Evolutionary conservation across 2,329 filamentous ascomycete genomes (phyloP).

Genomic region (Xylariaceae sp.): DNA sequence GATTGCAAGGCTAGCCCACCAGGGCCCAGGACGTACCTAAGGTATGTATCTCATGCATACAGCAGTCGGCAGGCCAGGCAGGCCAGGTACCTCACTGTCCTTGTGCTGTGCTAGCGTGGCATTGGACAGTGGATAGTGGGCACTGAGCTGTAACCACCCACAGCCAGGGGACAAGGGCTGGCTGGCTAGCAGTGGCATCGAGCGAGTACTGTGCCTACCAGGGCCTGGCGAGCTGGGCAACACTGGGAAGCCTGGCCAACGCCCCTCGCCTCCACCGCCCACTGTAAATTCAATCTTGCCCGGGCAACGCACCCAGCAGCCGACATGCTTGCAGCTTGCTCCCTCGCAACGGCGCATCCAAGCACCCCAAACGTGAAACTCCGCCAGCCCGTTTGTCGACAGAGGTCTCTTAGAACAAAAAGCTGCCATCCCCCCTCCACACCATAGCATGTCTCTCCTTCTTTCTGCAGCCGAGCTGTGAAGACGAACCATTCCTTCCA

Average conservation of each 20-base stretch:
- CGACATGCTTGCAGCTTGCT: slow-evolving; percentile 11
- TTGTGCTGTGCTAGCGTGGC: too few species aligned
- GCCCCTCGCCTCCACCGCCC: background rate
- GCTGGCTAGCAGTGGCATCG: background rate
- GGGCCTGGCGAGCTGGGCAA: background rate
- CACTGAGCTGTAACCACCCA: background rate
- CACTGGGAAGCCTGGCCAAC: background rate
- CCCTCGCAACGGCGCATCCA: slow-evolving; percentile 23
- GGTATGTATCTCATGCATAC: too few species aligned
- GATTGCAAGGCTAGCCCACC: too few species aligned
- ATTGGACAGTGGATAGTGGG: background rate
- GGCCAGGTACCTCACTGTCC: too few species aligned
- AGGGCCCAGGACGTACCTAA: too few species aligned
- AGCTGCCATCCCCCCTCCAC: slow-evolving; percentile 21
- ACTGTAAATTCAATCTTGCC: slow-evolving; percentile 1
- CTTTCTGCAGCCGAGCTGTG: slow-evolving; percentile 19
- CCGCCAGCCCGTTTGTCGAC: slow-evolving; percentile 13
- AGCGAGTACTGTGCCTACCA: background rate
- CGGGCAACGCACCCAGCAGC: background rate
- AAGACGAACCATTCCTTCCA: slow-evolving; percentile 14
- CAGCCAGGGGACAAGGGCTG: background rate
- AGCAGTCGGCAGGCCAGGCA: too few species aligned
- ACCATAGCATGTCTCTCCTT: slow-evolving; percentile 14
- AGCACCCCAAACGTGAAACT: slow-evolving; percentile 15
- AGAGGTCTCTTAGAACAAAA: slow-evolving; percentile 26